A percentile compares a stretch with the other conserved stretches of the same genome.
Evolutionary conservation across 2,329 filamentous ascomycete species (phyloP).

Genomic region (Fusarium domesticum): DNA sequence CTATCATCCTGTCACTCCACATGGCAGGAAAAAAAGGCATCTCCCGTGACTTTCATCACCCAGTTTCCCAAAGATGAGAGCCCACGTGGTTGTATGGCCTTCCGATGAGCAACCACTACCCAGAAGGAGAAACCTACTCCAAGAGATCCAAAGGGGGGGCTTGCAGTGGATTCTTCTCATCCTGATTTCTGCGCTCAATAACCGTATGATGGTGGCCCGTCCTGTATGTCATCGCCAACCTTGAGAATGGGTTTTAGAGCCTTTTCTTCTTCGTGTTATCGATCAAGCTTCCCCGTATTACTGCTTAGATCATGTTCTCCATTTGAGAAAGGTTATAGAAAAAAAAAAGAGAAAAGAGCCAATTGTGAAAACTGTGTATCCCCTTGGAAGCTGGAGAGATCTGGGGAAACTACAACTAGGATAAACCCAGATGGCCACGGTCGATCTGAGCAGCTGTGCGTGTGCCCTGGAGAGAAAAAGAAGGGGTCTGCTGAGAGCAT

Average conservation of each 20-base stretch:
- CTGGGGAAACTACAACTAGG: slow-evolving; percentile 14
- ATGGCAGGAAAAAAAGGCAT: slow-evolving; percentile 14
- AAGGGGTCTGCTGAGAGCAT: neutral
- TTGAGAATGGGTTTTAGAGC: neutral
- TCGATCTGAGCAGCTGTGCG: slow-evolving; percentile 27
- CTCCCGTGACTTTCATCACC: slow-evolving; percentile 3
- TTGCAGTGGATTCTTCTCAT: slow-evolving; percentile 10
- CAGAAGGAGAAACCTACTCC: slow-evolving; percentile 9
- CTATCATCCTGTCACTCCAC: slow-evolving; percentile 8
- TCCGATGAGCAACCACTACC: slow-evolving; percentile 14
- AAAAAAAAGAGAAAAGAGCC: neutral
- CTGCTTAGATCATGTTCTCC: neutral
- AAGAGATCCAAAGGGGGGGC: slow-evolving; percentile 13
- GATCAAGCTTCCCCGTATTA: neutral
- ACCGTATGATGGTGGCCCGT: slow-evolving; percentile 30
- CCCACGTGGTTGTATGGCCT: slow-evolving; percentile 26
- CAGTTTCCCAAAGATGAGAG: slow-evolving; percentile 13
- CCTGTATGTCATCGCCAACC: slow-evolving; percentile 15
- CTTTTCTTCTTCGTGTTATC: neutral
- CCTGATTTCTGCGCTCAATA: slow-evolving; percentile 5
- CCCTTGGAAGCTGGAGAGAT: neutral
- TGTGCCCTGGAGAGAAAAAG: slow-evolving; percentile 4
- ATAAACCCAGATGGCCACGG: slow-evolving; percentile 27
- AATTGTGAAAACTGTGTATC: neutral
- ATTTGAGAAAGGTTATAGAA: neutral